Conservation (phyloP, 2,329 filamentous ascomycete genomes). For the Incumbomyces lentus region DNA sequence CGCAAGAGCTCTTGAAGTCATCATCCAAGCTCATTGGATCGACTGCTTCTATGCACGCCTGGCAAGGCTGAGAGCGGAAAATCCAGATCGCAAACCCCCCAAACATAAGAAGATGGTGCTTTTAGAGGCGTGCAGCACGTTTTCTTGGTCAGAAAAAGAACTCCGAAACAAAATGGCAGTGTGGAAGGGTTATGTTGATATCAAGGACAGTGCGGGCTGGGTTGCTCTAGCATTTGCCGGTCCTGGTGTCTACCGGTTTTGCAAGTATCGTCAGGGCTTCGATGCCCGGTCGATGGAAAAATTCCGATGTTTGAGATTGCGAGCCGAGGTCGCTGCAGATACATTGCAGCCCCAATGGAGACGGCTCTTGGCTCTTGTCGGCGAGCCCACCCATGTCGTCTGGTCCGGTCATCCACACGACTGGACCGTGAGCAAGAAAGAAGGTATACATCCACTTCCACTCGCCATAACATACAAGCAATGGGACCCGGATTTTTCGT, state of each 20-base stretch:
- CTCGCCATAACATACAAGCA: conserved; percentile 38
- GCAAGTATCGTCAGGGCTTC: conserved; percentile 49
- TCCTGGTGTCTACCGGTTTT: conserved; percentile 49
- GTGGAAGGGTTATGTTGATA: conserved; percentile 51
- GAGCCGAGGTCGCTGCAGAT: conserved; percentile 45
- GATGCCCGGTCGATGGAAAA: conserved; percentile 40
- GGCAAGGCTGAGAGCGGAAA: conserved; percentile 30
- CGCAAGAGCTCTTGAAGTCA: conserved; percentile 49
- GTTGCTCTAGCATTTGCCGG: conserved; percentile 47
- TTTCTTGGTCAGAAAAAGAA: conserved; percentile 49
- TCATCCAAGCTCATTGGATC: conserved; percentile 48
- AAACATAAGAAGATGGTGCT: conserved; percentile 44
- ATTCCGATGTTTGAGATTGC: conserved; percentile 34
- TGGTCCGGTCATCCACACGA: conserved; percentile 43
- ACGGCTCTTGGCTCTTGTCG: conserved; percentile 35
- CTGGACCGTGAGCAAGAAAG: conserved; percentile 40
- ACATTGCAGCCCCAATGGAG: conserved; percentile 46
- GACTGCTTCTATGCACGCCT: conserved; percentile 46
- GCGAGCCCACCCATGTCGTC: conserved; percentile 32
- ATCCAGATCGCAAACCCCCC: conserved; percentile 32
- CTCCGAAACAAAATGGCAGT: conserved; percentile 41
- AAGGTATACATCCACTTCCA: conserved; percentile 30
- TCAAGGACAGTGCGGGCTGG: conserved; percentile 48
- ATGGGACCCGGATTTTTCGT: conserved; percentile 38
- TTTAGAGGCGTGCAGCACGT: conserved; percentile 43